Evolutionary conservation across 148 eudicot species (phyloP).

Genomic region (Cornus suecica): DNA sequence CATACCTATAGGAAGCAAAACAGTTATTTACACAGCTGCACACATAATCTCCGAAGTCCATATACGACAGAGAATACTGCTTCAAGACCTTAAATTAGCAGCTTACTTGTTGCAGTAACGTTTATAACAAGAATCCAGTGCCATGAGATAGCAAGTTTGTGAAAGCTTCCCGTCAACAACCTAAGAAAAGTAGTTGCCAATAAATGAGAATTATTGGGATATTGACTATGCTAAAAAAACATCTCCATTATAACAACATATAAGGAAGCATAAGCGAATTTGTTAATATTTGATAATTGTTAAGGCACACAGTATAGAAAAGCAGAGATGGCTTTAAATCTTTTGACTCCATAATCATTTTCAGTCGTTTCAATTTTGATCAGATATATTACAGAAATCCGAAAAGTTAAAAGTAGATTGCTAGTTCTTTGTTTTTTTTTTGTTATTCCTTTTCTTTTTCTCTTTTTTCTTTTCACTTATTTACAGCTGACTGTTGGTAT

Average conservation of each 20-base stretch:
- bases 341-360: neutral
- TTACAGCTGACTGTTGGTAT: too few species aligned
- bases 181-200: conserved; percentile 24
- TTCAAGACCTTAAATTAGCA: neutral
- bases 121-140: conserved; percentile 82
- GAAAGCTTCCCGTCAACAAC: conserved; percentile 92
- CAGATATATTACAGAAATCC: too few species aligned
- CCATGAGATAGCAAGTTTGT: conserved; percentile 90
- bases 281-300: neutral
- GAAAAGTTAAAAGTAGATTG: too few species aligned
- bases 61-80: neutral
- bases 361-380: neutral
- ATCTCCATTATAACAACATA: neutral
- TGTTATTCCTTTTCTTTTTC: too few species aligned
- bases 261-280: neutral
- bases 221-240: neutral
- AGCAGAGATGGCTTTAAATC: too few species aligned
- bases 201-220: neutral
- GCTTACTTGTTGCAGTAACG: conserved; percentile 58
- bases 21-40: neutral
- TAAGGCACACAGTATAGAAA: neutral
- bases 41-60: neutral
- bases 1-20: conserved; percentile 41
- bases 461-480: too few species aligned
- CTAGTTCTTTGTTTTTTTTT: too few species aligned